Base-by-base conservation (phyloP, 495 filamentous ascomycete species). In the Penicillium alfredii region DNA sequence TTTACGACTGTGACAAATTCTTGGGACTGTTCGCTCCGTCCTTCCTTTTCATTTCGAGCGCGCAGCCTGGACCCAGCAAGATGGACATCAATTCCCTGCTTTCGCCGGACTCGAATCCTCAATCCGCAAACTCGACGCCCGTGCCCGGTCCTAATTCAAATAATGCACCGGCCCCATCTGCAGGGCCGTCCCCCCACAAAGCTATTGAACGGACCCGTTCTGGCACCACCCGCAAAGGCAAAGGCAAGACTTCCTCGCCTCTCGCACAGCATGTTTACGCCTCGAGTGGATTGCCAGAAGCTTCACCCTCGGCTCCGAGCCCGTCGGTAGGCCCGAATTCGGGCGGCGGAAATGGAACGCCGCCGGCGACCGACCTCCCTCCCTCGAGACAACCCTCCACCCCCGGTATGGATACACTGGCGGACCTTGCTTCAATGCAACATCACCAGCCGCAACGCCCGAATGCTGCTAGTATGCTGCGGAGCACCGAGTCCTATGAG, bases 71-170 rank as follows among this genome's bases (percentile, higher is more conserved):
- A 33, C 26, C 21, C n/a, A 30, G 19, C 38, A 64, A 52, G 32
- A 85, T 86, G 81, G 79, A 86, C 50, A 86, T 86, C 68, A 80
- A 71, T 62, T 80, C 76, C 18, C 72, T 86, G 29, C 73, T 86
- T 43, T 84, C 81, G 41, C 78, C 81, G 58, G 77, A 84, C 36
- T 71, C 77, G 35, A 71, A 80, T 49, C 61, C 65, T 14, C 56
- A 68, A 47, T 55, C 52, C 49, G 66, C 66, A 43, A 60, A 47
- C 44, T 65, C 58, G 26, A 58, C 71, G 38, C 57, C 66, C 54
- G 44, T 58, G 51, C 44, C 52, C 42, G 44, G 52, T 45, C 44
- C 58, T 49, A 34, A 58, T n/a, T 53, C 66, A 17, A 42, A 42
- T 23, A 55, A 47, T 40, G 40, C 60, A 42, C 44, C 62, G 11